Evolutionary conservation across 2,329 filamentous ascomycete species (phyloP).

Genomic region (Aspergillus ibericus): DNA sequence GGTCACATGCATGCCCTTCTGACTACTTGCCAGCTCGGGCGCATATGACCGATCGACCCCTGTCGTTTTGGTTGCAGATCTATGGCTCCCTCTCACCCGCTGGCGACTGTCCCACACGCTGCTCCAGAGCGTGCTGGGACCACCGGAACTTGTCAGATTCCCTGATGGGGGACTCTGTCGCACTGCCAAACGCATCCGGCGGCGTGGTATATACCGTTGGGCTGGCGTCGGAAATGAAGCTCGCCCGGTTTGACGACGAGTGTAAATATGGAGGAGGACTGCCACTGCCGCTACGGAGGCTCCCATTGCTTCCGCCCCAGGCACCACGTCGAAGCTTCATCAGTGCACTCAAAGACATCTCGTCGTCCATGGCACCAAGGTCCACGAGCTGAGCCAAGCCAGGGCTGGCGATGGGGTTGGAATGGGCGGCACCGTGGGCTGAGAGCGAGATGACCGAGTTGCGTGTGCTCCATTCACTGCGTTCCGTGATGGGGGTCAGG

Average conservation of each 20-base stretch:
- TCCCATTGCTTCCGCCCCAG: conserved; percentile 79
- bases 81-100: conserved; percentile 1
- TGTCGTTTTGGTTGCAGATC: not conserved
- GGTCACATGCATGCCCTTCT: not conserved
- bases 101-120: not conserved
- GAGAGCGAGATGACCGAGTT: conserved; percentile 82
- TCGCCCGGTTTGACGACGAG: conserved; percentile 34
- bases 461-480: conserved; percentile 91
- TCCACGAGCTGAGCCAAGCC: conserved; percentile 74
- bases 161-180: conserved; percentile 18
- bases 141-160: conserved; percentile 13
- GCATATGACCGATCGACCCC: not conserved
- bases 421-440: conserved; percentile 50
- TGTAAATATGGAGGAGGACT: conserved; percentile 44
- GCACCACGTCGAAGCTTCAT: conserved; percentile 71
- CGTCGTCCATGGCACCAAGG: conserved; percentile 60
- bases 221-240: conserved; percentile 38
- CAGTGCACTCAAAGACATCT: conserved; percentile 72
- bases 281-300: conserved; percentile 57
- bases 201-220: conserved; percentile 25
- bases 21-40: not conserved
- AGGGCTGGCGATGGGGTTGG: conserved; percentile 63
- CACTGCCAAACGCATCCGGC: conserved; percentile 19
- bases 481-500: conserved; percentile 91
- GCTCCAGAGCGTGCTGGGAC: conserved; percentile 5